Percentiles rank a stretch among this genome's conserved stretches.
Conservation (phyloP, 2,329 filamentous ascomycete genomes). For the Aspergillus sp. region DNA sequence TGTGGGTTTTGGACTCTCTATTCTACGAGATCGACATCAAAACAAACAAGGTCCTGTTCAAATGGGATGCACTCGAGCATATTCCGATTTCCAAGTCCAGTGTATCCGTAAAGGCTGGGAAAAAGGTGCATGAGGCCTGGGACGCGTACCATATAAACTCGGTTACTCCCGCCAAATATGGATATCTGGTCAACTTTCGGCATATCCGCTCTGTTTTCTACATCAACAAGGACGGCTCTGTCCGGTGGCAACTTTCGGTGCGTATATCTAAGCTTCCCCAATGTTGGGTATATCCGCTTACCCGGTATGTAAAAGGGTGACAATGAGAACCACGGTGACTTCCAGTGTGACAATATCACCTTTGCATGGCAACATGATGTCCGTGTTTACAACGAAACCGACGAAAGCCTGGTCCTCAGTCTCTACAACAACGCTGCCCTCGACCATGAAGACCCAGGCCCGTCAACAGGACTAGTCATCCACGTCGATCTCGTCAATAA, state of each 20-base stretch:
- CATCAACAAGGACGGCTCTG: background rate
- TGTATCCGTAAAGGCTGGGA: background rate
- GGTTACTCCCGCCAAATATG: background rate
- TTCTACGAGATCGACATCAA: too few relatives aligned
- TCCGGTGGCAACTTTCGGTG: background rate
- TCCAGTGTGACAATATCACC: constrained; percentile 8
- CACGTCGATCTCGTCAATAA: constrained; percentile 12
- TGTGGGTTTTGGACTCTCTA: too few relatives aligned
- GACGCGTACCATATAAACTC: background rate
- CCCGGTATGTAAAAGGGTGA: background rate
- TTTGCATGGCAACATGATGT: constrained; percentile 29
- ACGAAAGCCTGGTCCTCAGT: constrained; percentile 21
- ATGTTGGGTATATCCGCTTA: background rate
- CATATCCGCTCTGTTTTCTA: background rate
- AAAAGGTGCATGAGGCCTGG: background rate
- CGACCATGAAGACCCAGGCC: constrained; percentile 5
- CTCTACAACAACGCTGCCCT: constrained; percentile 25
- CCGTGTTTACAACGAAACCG: constrained; percentile 27
- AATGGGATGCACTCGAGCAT: too few relatives aligned
- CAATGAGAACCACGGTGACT: constrained; percentile 11
- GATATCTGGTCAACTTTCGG: background rate
- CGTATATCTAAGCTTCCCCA: background rate
- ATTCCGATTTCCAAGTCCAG: background rate
- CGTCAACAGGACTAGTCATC: constrained; percentile 15
- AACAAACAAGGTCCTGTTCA: too few relatives aligned